Base-by-base conservation (phyloP, 2,329 filamentous ascomycete genomes). In the Penicillium sp. region DNA sequence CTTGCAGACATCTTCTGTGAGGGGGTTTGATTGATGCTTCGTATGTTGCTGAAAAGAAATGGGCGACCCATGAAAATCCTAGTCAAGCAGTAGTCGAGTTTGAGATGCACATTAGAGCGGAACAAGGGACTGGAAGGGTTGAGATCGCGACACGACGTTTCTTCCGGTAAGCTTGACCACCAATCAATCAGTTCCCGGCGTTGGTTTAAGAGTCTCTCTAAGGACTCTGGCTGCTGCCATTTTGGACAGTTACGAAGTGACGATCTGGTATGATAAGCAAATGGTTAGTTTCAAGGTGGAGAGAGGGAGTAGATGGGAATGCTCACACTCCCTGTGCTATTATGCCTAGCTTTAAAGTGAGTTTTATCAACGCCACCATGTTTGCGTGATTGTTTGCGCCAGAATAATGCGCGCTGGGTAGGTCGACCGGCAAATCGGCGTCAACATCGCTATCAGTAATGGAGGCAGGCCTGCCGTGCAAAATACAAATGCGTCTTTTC, bases 381-480 rank as follows among this genome's bases (percentile, higher is more conserved):
- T 80, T 75, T 5, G 73, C 71, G 45, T 77, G 71, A 56, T 81
- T 78, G 11, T 72, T 71, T 3, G 74, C 18, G 8, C 40, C 40
- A 3, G 40, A 43, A 23, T 21, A 43, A 23, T 72, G 76, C 46
- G 80, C 66, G 11, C 75, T 74, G 1, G 75, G 72, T 30, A 76
- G 68, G 58, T 82, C 75, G 5, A 73, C 71, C 2, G 81, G 82
- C 53, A 81, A 66, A 21, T 81, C 78, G 2, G 78, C 79, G 61
- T 84, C 82, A 18, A 84, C 77, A 58, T 83, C 81, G 11, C 73
- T 69, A 38, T 76, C 75, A 3, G 77, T 71, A 42, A 83, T 77
- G 2, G 82, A 83, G n/a, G 77, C 70, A 6, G 82, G 81, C 6
- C 81, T 72, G 35, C 81, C 80, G 58, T 84, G 81, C 35, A 83